These are phyloP conservation scores for Plasmodium vinckei DNA, from an alignment of 169 alveolate genomes.

Conservation along the genomic window DNA sequence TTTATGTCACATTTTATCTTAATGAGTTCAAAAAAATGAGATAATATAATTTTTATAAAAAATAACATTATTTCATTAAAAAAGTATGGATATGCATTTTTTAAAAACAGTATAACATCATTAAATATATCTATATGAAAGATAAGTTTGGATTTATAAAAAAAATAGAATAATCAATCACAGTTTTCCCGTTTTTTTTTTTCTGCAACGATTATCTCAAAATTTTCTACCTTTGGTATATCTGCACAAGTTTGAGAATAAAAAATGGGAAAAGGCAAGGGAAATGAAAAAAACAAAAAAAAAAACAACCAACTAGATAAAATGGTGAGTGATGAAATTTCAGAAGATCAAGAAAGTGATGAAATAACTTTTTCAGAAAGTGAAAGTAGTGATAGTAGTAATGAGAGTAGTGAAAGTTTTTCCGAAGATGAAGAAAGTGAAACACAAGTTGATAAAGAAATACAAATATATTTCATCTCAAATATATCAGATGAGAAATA, in stretches of 20 bases:
- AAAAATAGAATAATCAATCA: no score
- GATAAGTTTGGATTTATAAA: no score
- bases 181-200: no score
- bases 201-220: no score
- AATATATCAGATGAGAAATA: slow-evolving; percentile 44
- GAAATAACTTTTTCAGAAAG: not conserved
- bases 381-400: not conserved
- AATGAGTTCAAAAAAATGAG: no score
- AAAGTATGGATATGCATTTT: no score
- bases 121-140: no score
- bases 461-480: slow-evolving; percentile 49
- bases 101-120: no score
- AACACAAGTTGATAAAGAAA: slow-evolving; percentile 18
- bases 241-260: not conserved
- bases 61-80: no score
- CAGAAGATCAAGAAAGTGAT: slow-evolving; percentile 2
- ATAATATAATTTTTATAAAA: no score
- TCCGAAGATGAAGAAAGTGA: slow-evolving; percentile 4
- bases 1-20: no score
- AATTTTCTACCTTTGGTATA: no score
- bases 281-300: slow-evolving; percentile 11
- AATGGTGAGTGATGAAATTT: not conserved
- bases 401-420: slow-evolving; percentile 1
- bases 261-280: slow-evolving; percentile 6
- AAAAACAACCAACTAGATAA: slow-evolving; percentile 10